Evolutionary conservation across 441 rosid species (phyloP).

Genomic region (Erodium moschatum): DNA sequence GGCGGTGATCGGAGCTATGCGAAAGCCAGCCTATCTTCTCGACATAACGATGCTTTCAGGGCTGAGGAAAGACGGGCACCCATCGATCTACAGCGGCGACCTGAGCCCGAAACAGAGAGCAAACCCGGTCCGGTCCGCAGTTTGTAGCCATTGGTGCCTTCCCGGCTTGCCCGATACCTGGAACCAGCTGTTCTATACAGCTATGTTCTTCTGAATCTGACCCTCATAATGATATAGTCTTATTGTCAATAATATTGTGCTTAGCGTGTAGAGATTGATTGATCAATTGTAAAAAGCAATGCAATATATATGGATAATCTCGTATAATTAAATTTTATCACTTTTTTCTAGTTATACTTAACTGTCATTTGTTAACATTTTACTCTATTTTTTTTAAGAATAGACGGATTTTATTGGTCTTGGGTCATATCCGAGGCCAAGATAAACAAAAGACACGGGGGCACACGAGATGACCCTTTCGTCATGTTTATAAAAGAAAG

Average conservation of each 20-base stretch:
- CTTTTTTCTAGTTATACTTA: too few species aligned
- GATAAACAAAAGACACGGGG: too few species aligned
- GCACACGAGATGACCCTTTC: too few species aligned
- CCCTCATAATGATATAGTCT: too few species aligned
- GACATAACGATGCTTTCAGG: constrained; percentile 81
- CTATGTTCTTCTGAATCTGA: constrained; percentile 36
- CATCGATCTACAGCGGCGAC: constrained; percentile 78
- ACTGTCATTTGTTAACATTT: too few species aligned
- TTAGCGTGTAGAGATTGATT: not conserved
- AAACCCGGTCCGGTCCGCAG: constrained; percentile 61
- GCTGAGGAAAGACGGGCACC: constrained; percentile 76
- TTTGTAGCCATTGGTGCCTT: constrained; percentile 99
- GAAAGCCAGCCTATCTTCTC: constrained; percentile 42
- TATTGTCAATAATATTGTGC: too few species aligned
- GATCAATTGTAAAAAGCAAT: not conserved
- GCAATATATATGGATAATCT: not conserved
- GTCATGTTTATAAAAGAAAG: too few species aligned
- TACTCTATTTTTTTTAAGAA: too few species aligned
- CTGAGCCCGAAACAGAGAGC: constrained; percentile 51
- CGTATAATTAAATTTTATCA: too few species aligned
- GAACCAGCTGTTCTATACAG: constrained; percentile 67
- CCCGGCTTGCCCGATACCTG: constrained; percentile 94
- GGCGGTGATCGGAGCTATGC: constrained; percentile 46
- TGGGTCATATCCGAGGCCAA: too few species aligned
- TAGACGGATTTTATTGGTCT: too few species aligned